phyloP scores from a whole-genome alignment of 1,284 basidiomycete genomes.

The Ganoderma sinense region DNA sequence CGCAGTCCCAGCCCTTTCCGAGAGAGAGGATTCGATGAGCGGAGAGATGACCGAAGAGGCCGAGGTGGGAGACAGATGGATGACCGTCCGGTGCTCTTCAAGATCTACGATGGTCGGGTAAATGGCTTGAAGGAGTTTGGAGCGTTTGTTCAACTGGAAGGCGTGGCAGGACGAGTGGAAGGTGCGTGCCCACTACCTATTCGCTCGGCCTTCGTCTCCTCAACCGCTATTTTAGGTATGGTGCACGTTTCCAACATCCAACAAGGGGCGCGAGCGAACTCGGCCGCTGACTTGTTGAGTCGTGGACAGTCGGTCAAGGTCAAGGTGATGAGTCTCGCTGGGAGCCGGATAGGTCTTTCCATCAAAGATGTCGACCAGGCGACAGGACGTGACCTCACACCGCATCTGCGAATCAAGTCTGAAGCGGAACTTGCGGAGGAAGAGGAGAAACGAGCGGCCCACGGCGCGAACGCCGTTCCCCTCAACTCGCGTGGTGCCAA shows the following conservation, averaged over 20 bases:
- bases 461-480: constrained; percentile 77
- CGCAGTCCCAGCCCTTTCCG: constrained; percentile 65
- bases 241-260: constrained; percentile 96
- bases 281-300: constrained; percentile 86
- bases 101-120: constrained; percentile 93
- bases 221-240: constrained; percentile 68
- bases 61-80: constrained; percentile 62
- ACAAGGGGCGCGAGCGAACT: constrained; percentile 83
- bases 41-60: constrained; percentile 53
- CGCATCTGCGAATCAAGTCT: constrained; percentile 92
- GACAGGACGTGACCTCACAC: constrained; percentile 90
- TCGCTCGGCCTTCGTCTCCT: constrained; percentile 40
- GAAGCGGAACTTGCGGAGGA: constrained; percentile 89
- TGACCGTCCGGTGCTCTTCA: constrained; percentile 89
- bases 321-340: constrained; percentile 94
- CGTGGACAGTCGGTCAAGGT: constrained; percentile 91
- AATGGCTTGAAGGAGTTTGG: constrained; percentile 94
- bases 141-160: constrained; percentile 92
- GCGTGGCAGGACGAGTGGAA: constrained; percentile 86
- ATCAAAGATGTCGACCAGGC: constrained; percentile 98
- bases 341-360: constrained; percentile 83
- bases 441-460: constrained; percentile 68
- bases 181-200: constrained; percentile 57
- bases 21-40: constrained; percentile 53
- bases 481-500: constrained; percentile 54